Percentiles rank a stretch among this genome's conserved stretches.
Conservation (phyloP, 768 basidiomycete species). For the Gautieria morchelliformis region DNA sequence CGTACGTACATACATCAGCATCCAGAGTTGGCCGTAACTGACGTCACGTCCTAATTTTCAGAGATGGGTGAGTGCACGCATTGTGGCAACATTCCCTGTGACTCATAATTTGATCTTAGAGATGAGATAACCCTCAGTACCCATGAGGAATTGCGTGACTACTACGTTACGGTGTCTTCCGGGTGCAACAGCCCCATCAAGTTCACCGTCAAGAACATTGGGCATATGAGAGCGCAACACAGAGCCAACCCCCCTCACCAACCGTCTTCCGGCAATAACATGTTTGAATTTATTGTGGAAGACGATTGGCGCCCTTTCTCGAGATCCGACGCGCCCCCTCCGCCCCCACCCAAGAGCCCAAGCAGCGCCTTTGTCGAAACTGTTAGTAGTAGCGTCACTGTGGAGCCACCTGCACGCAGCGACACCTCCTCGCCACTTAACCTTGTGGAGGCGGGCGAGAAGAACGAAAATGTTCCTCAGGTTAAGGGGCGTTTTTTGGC, state of each 20-base stretch:
- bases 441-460: not conserved
- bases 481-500: not conserved
- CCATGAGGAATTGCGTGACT: slow-evolving; percentile 69
- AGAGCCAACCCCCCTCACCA: not conserved
- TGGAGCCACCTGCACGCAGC: not conserved
- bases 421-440: not conserved
- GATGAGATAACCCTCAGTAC: slow-evolving; percentile 74
- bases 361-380: slow-evolving; percentile 56
- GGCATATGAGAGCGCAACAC: slow-evolving; percentile 17
- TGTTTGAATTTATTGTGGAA: not conserved
- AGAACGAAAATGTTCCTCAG: too few species aligned
- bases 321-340: slow-evolving; percentile 12
- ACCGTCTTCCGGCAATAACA: not conserved
- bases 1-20: not conserved
- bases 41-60: not conserved
- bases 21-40: not conserved
- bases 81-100: not conserved
- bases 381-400: slow-evolving; percentile 29
- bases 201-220: slow-evolving; percentile 55
- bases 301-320: slow-evolving; percentile 7
- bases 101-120: slow-evolving; percentile 32
- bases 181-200: slow-evolving; percentile 33
- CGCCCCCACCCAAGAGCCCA: slow-evolving; percentile 28
- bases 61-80: not conserved
- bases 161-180: slow-evolving; percentile 33